Base-by-base conservation (phyloP, 2,329 filamentous ascomycete species). In the Cryphonectria nitschkei region DNA sequence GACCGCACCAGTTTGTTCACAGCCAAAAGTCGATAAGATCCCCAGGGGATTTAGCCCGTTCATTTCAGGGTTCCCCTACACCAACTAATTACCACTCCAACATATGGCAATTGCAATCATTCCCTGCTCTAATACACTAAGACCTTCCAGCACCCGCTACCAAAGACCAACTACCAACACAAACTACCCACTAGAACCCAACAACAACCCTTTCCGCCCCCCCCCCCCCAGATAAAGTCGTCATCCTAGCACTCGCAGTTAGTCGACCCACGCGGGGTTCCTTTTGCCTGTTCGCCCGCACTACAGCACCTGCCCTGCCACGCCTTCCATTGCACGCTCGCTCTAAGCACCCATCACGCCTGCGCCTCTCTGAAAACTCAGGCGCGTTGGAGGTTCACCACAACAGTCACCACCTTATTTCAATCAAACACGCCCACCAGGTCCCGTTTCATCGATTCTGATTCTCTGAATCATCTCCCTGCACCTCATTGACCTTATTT, bases 361-460 rank as follows among this genome's bases (percentile, higher is more conserved):
- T 66, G 50, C 52, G 63, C 29, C 63, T 62, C 64, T 62, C 60
- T 72, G 68, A 72, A 72, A 72, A 72, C 70, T 68, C 70, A 52
- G 68, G 70, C 43, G 64, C 61, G 41, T 50, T 68, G 63, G 46
- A 70, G 67, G 70, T 61, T 66, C 70, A 72, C 68, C 56, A 70
- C 64, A 68, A 67, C 68, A 43, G 39, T 72, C 70, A 64, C 52
- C 60, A 73, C 34, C 43, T 41, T 52, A 26, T n/a, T 68, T 79
- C 78, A 79, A 80, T 78, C 77, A 76, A 73, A 75, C 74, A 73
- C 75, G 70, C 78, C 74, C 79, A 74, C 79, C 79, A 71, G 76
- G 75, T 73, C 74, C 76, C 56, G 76, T 83, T 82, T 72, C 79
- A 83, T 83, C 82, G 54, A 70, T 68, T 72, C 68, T 75, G 72